Conservation (phyloP, 139 green algal genomes). For the Chlorella ohadii region DNA sequence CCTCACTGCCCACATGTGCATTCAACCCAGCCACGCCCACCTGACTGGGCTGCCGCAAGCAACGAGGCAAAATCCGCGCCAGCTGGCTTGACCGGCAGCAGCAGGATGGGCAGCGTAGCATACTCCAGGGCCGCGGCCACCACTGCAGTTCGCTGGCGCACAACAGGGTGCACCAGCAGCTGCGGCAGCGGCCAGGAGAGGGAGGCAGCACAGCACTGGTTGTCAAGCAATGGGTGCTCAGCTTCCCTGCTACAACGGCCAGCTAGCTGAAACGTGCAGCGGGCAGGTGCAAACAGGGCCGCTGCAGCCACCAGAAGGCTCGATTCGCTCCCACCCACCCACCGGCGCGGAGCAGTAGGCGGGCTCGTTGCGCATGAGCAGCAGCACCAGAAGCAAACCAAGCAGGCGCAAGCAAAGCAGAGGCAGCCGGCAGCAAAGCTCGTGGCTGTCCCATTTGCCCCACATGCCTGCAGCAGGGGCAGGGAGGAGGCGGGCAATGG, state of each 20-base stretch:
- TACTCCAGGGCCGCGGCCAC: background rate
- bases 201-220: too few species aligned
- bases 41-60: background rate
- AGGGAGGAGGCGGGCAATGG: background rate
- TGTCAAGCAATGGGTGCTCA: too few species aligned
- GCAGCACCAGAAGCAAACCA: background rate
- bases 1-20: too few species aligned
- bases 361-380: background rate
- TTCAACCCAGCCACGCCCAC: too few species aligned
- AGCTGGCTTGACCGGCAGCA: background rate
- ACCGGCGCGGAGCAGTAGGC: slow-evolving; percentile 6
- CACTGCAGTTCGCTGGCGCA: background rate
- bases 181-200: background rate
- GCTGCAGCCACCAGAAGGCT: background rate
- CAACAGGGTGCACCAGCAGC: slow-evolving; percentile 2
- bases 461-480: slow-evolving; percentile 1
- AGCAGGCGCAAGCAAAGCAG: background rate
- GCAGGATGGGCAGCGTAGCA: background rate
- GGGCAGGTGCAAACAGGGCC: too few species aligned
- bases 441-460: too few species aligned
- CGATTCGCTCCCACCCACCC: background rate
- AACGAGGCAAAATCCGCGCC: background rate
- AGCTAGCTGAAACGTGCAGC: too few species aligned
- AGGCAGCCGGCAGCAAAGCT: too few species aligned
- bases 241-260: too few species aligned